Percentiles rank a stretch among this genome's conserved stretches.
phyloP scores from a whole-genome alignment of 805 yeast species.

The Saturnispora halmiae region DNA sequence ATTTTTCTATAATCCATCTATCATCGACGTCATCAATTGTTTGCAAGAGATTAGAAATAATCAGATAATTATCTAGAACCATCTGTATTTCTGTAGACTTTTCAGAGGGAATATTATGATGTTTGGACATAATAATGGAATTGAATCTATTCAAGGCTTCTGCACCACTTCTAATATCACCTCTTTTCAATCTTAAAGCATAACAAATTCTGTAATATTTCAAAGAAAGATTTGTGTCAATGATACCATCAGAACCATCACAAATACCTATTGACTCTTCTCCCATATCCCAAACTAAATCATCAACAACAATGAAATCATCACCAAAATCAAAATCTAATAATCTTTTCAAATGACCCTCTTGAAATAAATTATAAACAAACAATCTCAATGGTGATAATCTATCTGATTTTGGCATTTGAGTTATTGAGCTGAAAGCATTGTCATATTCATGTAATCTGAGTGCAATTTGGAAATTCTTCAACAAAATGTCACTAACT shows the following conservation, averaged over 20 bases:
- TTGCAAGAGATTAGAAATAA: conserved; percentile 32
- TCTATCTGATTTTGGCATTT: conserved; percentile 21
- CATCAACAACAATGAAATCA: conserved; percentile 35
- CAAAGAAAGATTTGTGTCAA: conserved; percentile 27
- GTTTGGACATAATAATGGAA: conserved; percentile 15
- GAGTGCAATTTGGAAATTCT: conserved; percentile 26
- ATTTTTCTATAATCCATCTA: conserved; percentile 32
- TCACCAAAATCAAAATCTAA: conserved; percentile 36
- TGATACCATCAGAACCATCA: conserved; percentile 16
- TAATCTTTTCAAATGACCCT: conserved; percentile 32
- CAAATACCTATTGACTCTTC: conserved; percentile 16
- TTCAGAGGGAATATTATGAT: conserved; percentile 1
- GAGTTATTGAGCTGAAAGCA: conserved; percentile 23
- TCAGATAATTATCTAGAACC: conserved; percentile 30
- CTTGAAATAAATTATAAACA: conserved; percentile 31
- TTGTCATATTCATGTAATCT: conserved; percentile 25
- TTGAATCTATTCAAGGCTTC: conserved; percentile 37
- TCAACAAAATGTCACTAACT: conserved; percentile 18
- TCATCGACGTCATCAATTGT: conserved; percentile 30
- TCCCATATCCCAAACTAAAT: conserved; percentile 29
- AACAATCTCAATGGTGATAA: conserved; percentile 26
- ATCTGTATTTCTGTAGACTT: conserved; percentile 14
- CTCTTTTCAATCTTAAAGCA: conserved; percentile 40
- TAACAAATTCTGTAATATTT: conserved; percentile 43
- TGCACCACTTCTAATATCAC: conserved; percentile 41